A percentile compares a stretch with the other conserved stretches of the same genome.
These are phyloP conservation scores for Trametes maxima DNA, from an alignment of 768 basidiomycete species.

Conservation along the genomic window DNA sequence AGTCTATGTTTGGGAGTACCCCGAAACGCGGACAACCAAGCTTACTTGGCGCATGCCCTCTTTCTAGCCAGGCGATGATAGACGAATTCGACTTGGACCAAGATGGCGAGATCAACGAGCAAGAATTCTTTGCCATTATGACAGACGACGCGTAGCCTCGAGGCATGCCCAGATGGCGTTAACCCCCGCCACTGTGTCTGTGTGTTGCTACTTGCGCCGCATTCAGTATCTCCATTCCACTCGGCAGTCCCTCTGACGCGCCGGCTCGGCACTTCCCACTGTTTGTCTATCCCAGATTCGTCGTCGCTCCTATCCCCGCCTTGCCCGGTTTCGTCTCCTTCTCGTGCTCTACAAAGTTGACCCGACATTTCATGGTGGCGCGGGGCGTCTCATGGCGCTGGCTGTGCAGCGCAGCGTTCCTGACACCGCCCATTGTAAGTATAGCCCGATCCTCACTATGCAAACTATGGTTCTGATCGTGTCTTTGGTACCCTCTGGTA, in stretches of 20 bases:
- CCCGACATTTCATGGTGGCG: conserved; percentile 2
- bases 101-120: conserved; percentile 95
- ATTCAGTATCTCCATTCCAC: conserved; percentile 7
- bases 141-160: conserved; percentile 74
- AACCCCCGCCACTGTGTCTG: conserved; percentile 15
- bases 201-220: conserved; percentile 6
- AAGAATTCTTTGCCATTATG: conserved; percentile 98
- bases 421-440: neutral
- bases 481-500: neutral
- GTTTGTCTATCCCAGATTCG: neutral
- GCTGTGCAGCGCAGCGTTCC: neutral
- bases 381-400: neutral
- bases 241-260: neutral
- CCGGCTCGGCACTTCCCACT: neutral
- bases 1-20: neutral
- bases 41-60: neutral
- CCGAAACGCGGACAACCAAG: conserved; percentile 1
- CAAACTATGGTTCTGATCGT: conserved; percentile 2
- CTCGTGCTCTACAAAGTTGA: neutral
- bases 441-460: neutral
- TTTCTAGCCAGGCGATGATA: conserved; percentile 94
- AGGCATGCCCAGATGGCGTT: conserved; percentile 6
- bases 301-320: conserved; percentile 3
- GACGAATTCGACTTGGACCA: conserved; percentile 99
- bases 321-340: neutral